Percentiles rank a stretch among this genome's conserved stretches.
Evolutionary conservation across 352 stramenopile species (phyloP).

Genomic region (Phytophthora boehmeriae): DNA sequence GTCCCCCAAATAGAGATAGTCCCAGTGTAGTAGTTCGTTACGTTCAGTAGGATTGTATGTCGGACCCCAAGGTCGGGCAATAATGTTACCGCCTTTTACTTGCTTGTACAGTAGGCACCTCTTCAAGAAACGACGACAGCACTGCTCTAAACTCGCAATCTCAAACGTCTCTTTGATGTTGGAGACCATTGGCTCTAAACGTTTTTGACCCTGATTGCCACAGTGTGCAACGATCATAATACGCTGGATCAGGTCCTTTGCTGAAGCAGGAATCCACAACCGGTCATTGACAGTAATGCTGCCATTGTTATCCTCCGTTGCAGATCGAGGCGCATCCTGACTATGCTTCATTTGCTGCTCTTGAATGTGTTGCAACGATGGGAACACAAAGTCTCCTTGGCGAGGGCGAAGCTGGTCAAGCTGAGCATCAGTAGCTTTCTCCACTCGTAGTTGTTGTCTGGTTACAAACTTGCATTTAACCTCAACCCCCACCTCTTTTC

Average conservation of each 20-base stretch:
- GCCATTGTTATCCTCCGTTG: neutral
- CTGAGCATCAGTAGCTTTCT: no score
- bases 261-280: slow-evolving; percentile 7
- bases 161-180: no score
- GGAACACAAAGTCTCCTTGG: slow-evolving; percentile 4
- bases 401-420: slow-evolving; percentile 1
- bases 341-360: no score
- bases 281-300: neutral
- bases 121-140: neutral
- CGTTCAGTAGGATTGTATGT: neutral
- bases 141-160: no score
- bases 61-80: slow-evolving; percentile 1
- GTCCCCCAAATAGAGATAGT: neutral
- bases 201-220: slow-evolving; percentile 26
- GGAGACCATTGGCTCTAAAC: neutral
- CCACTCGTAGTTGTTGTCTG: neutral
- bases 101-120: slow-evolving; percentile 8
- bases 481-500: no score
- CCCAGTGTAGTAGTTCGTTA: neutral
- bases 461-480: neutral
- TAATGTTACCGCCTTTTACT: slow-evolving; percentile 2
- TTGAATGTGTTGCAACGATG: no score
- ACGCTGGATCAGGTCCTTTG: slow-evolving; percentile 24
- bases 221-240: slow-evolving; percentile 29
- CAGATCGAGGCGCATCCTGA: neutral